Percentiles rank a stretch among this genome's conserved stretches.
Conservation (phyloP, 1,284 basidiomycete species). For the Pterulicium gracile region DNA sequence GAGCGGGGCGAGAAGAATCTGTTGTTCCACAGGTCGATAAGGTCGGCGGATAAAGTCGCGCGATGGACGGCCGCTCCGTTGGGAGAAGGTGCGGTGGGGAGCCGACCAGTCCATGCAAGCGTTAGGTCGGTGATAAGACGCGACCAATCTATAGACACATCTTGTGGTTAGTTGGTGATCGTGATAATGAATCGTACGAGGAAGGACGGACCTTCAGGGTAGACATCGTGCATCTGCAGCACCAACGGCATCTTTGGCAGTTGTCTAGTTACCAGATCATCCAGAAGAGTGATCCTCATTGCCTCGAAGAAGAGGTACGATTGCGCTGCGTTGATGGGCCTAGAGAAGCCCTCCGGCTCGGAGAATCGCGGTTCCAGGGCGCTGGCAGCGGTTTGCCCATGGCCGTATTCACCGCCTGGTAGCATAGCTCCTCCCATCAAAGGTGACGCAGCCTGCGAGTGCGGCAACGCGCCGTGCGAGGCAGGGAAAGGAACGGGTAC, state of each 20-base stretch:
- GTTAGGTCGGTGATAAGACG: constrained; percentile 46
- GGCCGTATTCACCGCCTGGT: background rate
- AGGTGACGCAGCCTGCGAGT: constrained; percentile 19
- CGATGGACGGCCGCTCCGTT: constrained; percentile 41
- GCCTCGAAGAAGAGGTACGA: constrained; percentile 59
- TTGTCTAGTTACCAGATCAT: constrained; percentile 50
- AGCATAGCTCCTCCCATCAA: constrained; percentile 12
- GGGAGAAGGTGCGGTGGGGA: constrained; percentile 43
- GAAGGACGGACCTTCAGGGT: constrained; percentile 65
- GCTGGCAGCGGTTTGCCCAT: background rate
- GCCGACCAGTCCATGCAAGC: constrained; percentile 59
- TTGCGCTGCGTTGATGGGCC: constrained; percentile 54
- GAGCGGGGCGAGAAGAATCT: constrained; percentile 63
- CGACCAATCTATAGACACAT: constrained; percentile 8
- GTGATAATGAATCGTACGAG: constrained; percentile 39
- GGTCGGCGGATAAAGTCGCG: constrained; percentile 48
- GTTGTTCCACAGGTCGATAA: constrained; percentile 67
- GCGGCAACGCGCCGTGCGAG: constrained; percentile 11
- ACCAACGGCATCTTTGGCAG: constrained; percentile 57
- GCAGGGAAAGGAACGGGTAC: constrained; percentile 10
- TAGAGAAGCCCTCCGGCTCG: constrained; percentile 59
- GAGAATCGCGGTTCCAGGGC: constrained; percentile 33
- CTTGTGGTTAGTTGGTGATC: constrained; percentile 4
- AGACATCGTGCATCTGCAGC: constrained; percentile 66
- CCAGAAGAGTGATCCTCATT: constrained; percentile 65